These are phyloP conservation scores for Eutypa lata DNA, from an alignment of 2,329 filamentous ascomycete genomes.

Conservation along the genomic window DNA sequence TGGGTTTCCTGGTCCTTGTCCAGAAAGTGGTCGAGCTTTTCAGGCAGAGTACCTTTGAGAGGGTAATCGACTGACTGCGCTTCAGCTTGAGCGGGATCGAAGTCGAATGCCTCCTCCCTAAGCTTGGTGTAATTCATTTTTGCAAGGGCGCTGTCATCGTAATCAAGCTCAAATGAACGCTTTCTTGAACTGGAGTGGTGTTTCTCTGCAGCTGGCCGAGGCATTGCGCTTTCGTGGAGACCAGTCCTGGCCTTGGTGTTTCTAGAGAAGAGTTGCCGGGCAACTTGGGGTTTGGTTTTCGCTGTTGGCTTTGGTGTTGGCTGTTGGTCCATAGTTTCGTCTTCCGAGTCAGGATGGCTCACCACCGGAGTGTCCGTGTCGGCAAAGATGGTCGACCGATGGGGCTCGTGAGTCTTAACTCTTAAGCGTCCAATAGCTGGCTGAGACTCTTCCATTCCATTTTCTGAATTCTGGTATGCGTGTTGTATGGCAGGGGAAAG, in stretches of 20 bases:
- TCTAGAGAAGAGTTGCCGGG: constrained; percentile 24
- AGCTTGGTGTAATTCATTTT: constrained; percentile 52
- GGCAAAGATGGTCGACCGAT: constrained; percentile 26
- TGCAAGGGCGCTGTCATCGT: constrained; percentile 54
- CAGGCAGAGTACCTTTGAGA: constrained; percentile 38
- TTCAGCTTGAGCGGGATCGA: constrained; percentile 49
- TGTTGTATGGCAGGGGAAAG: constrained; percentile 17
- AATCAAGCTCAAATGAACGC: constrained; percentile 41
- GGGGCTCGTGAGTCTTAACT: constrained; percentile 19
- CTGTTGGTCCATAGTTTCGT: constrained; percentile 20
- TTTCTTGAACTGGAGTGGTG: constrained; percentile 21
- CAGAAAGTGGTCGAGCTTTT: constrained; percentile 46
- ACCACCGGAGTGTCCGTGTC: constrained; percentile 26
- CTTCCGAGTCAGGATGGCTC: constrained; percentile 23
- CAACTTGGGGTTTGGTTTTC: constrained; percentile 23
- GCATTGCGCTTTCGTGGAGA: constrained; percentile 24
- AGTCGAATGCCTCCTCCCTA: constrained; percentile 52
- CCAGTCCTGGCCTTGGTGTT: constrained; percentile 13
- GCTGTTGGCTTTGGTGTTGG: constrained; percentile 22
- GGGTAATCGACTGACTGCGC: constrained; percentile 31
- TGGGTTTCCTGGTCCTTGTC: constrained; percentile 40
- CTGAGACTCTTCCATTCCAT: constrained; percentile 16
- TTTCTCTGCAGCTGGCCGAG: constrained; percentile 20
- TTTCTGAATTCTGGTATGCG: constrained; percentile 17
- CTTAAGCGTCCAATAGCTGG: constrained; percentile 12